phyloP scores from a whole-genome alignment of 495 filamentous ascomycete species.

The Penicillium canariense region DNA sequence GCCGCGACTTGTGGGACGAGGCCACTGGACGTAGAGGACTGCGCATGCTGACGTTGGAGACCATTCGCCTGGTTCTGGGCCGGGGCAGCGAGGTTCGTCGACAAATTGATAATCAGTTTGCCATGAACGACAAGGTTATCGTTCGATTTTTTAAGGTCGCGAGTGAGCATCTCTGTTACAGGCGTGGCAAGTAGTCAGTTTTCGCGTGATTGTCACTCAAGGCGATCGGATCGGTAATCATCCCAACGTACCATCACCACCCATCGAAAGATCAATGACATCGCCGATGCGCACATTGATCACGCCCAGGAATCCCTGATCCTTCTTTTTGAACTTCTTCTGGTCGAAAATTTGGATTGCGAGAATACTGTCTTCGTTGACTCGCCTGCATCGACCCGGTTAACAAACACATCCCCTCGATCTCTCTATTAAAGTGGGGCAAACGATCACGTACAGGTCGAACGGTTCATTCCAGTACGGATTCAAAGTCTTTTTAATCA shows the following conservation, averaged over 20 bases:
- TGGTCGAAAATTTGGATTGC: constrained; percentile 99
- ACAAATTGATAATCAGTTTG: constrained; percentile 93
- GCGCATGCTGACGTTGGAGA: constrained; percentile 36
- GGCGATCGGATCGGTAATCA: constrained; percentile 4
- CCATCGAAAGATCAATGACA: constrained; percentile 83
- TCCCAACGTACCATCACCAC: constrained; percentile 76
- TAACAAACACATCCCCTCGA: constrained; percentile 3
- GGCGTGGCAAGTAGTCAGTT: constrained; percentile 12
- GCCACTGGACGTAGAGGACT: constrained; percentile 40
- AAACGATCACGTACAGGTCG: constrained; percentile 69
- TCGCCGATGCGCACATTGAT: constrained; percentile 95
- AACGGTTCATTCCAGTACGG: constrained; percentile 99
- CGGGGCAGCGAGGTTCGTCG: constrained; percentile 73
- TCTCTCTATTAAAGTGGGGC: constrained; percentile 21
- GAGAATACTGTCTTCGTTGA: constrained; percentile 90
- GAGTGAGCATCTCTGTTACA: constrained; percentile 85
- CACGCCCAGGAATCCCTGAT: constrained; percentile 95
- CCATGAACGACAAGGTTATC: constrained; percentile 97
- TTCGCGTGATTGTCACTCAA: not conserved
- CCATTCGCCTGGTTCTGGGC: constrained; percentile 46
- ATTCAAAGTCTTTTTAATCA: constrained; percentile 95
- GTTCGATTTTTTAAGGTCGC: constrained; percentile 95
- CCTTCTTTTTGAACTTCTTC: constrained; percentile 99
- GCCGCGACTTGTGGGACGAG: constrained; percentile 40
- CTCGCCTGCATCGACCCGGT: constrained; percentile 55